A percentile compares a stretch with the other conserved stretches of the same genome.
phyloP scores from a whole-genome alignment of 257 asterid species.

The Petunia secreta region DNA sequence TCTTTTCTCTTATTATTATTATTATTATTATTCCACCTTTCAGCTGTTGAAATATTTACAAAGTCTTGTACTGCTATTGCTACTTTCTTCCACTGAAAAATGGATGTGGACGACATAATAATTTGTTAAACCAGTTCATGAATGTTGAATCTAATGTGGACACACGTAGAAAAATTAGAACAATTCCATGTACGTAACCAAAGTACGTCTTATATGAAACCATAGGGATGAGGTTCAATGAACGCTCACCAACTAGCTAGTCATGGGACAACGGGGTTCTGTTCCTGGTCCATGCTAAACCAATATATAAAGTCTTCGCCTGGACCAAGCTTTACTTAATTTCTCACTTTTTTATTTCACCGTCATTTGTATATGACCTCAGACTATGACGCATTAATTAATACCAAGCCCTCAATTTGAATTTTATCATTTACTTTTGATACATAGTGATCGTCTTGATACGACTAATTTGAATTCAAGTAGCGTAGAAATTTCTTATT shows the following conservation, averaged over 20 bases:
- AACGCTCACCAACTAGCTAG: conserved; percentile 29
- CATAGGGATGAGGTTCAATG: conserved; percentile 29
- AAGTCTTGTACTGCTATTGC: conserved; percentile 11
- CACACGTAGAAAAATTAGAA: conserved; percentile 24
- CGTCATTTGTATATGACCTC: conserved; percentile 15
- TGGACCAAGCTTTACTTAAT: background rate
- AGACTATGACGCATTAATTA: background rate
- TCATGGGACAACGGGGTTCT: conserved; percentile 10
- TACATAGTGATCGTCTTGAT: too few species aligned
- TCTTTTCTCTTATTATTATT: background rate
- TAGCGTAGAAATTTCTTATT: too few species aligned
- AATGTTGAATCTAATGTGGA: conserved; percentile 22
- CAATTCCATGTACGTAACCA: conserved; percentile 23
- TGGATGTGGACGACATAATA: conserved; percentile 20
- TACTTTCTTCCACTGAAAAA: background rate
- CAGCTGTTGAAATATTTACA: background rate
- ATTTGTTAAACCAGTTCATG: conserved; percentile 18
- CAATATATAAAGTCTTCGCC: background rate
- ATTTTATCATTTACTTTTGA: background rate
- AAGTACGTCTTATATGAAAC: background rate
- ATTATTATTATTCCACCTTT: background rate
- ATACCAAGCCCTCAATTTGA: background rate
- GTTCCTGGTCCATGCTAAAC: conserved; percentile 15
- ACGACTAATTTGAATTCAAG: too few species aligned
- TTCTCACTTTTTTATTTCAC: background rate